A percentile compares a stretch with the other conserved stretches of the same genome.
phyloP scores from a whole-genome alignment of 108 stramenopile genomes.

The Pseudonitzschia pungens region DNA sequence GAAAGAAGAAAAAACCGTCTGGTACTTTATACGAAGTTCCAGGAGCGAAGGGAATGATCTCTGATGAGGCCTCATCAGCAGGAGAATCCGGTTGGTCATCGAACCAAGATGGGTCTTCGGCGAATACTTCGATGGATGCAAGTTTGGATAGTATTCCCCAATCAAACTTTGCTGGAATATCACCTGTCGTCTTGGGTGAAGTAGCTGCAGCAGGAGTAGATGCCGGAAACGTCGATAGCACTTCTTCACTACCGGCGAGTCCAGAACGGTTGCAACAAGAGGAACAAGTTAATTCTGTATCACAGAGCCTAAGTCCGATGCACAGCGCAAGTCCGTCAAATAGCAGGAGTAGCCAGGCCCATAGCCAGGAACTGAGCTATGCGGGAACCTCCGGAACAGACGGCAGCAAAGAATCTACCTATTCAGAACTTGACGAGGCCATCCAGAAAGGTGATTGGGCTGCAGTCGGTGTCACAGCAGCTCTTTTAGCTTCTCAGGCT shows the following conservation, averaged over 20 bases:
- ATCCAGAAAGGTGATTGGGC: constrained; percentile 89
- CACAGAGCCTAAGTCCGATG: constrained; percentile 22
- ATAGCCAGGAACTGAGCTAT: background rate
- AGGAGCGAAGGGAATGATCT: background rate
- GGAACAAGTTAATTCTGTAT: constrained; percentile 27
- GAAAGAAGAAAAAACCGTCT: constrained; percentile 21
- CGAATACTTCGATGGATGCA: constrained; percentile 13
- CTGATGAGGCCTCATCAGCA: constrained; percentile 32
- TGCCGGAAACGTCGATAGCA: constrained; percentile 35
- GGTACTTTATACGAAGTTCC: background rate
- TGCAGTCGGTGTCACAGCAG: constrained; percentile 83
- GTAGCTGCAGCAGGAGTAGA: constrained; percentile 44
- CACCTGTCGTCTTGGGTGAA: constrained; percentile 23
- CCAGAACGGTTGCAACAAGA: constrained; percentile 9
- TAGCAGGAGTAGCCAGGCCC: constrained; percentile 21
- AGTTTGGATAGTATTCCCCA: constrained; percentile 40
- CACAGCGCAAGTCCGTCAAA: constrained; percentile 2
- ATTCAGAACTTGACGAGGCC: constrained; percentile 65
- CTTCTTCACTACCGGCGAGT: background rate
- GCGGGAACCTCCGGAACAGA: constrained; percentile 10
- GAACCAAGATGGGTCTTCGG: constrained; percentile 46
- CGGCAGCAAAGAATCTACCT: constrained; percentile 16
- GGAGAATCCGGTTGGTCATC: constrained; percentile 61
- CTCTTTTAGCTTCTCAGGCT: constrained; percentile 59
- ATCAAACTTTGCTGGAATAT: constrained; percentile 21